These are phyloP conservation scores for Calonectria montana DNA, from an alignment of 2,329 filamentous ascomycete species.

Conservation along the genomic window DNA sequence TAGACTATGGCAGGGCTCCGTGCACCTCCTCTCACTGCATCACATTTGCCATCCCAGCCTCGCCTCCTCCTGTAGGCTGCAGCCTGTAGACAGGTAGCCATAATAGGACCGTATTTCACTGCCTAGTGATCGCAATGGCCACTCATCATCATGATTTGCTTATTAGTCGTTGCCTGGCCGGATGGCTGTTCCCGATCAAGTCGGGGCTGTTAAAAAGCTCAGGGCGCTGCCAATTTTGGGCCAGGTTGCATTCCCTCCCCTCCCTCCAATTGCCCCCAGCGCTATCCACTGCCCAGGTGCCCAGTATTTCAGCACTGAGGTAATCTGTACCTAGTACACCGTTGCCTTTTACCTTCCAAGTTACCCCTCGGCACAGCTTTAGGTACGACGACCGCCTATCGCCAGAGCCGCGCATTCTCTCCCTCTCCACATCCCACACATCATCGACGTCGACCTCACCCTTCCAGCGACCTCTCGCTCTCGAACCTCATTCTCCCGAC, in stretches of 20 bases:
- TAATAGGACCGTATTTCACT: background rate
- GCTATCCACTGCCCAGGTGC: constrained; percentile 7
- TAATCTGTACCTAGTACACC: constrained; percentile 21
- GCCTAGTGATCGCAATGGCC: background rate
- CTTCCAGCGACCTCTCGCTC: constrained; percentile 35
- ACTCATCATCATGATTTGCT: background rate
- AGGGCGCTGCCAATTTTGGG: constrained; percentile 34
- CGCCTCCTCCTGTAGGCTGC: background rate
- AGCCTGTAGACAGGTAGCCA: constrained; percentile 8
- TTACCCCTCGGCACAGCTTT: constrained; percentile 43
- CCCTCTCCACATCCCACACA: constrained; percentile 47
- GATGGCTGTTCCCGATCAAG: constrained; percentile 13
- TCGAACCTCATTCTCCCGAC: constrained; percentile 30
- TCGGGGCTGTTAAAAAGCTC: constrained; percentile 27
- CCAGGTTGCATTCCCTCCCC: constrained; percentile 43
- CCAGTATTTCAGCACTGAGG: constrained; percentile 14
- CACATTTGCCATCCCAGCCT: background rate
- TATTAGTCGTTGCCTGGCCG: constrained; percentile 36
- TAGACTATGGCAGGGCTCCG: background rate
- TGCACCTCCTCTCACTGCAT: background rate
- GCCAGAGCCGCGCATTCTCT: constrained; percentile 48
- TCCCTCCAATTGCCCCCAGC: constrained; percentile 8
- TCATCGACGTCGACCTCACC: constrained; percentile 41
- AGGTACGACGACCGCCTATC: constrained; percentile 45
- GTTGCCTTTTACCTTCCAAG: constrained; percentile 25